Percentiles rank a stretch among this genome's conserved stretches.
Conservation (phyloP, 257 asterid species). For the Solanum peruvianum region DNA sequence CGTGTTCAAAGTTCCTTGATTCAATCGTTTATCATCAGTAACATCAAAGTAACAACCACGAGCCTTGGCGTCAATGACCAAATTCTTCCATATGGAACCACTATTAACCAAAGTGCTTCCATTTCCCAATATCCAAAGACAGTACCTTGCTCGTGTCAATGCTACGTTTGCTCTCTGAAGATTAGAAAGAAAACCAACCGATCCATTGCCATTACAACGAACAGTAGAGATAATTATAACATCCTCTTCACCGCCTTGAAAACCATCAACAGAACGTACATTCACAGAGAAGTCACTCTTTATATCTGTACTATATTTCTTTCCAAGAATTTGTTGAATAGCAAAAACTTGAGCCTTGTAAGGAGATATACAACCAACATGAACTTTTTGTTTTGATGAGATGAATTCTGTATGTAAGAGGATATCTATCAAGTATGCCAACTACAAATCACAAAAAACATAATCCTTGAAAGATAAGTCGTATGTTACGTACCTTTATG, state of each 20-base stretch:
- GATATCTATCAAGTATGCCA: too few relatives aligned
- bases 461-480: neutral
- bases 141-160: constrained; percentile 68
- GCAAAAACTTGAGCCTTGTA: constrained; percentile 70
- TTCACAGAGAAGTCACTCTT: constrained; percentile 46
- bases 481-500: constrained; percentile 18
- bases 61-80: constrained; percentile 37
- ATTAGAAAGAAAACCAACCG: constrained; percentile 57
- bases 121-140: constrained; percentile 64
- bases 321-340: constrained; percentile 35
- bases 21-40: constrained; percentile 24
- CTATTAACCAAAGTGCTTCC: constrained; percentile 45
- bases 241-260: constrained; percentile 85
- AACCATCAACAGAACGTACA: constrained; percentile 67
- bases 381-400: constrained; percentile 26
- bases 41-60: constrained; percentile 54
- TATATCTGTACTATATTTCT: constrained; percentile 35
- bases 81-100: constrained; percentile 43
- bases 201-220: constrained; percentile 46
- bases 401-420: constrained; percentile 17
- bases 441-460: neutral
- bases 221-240: constrained; percentile 61
- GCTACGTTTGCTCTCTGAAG: constrained; percentile 56
- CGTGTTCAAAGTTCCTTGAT: constrained; percentile 19
- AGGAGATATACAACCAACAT: constrained; percentile 75